A percentile compares a stretch with the other conserved stretches of the same genome.
These are phyloP conservation scores for Amanita inopinata DNA, from an alignment of 768 basidiomycete species.

Conservation along the genomic window DNA sequence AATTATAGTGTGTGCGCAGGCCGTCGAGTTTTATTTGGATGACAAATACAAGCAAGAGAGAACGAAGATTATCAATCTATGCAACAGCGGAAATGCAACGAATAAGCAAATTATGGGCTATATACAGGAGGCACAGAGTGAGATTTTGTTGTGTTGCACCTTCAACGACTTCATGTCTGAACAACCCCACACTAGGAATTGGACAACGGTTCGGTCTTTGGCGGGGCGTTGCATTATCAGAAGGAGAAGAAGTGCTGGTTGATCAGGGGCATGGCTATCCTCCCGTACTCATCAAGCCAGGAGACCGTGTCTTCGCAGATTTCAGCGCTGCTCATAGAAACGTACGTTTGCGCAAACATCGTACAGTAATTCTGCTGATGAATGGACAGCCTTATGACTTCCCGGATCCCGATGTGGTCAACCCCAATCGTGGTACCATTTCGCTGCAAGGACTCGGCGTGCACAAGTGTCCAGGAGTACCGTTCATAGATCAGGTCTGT, in stretches of 20 bases:
- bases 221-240: slow-evolving; percentile 2
- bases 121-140: slow-evolving; percentile 19
- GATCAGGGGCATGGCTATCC: slow-evolving; percentile 8
- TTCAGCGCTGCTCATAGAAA: slow-evolving; percentile 11
- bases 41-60: slow-evolving; percentile 12
- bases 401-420: slow-evolving; percentile 9
- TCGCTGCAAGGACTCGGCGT: slow-evolving; percentile 17
- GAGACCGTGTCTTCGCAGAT: slow-evolving; percentile 14
- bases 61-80: slow-evolving; percentile 14
- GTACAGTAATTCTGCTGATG: background rate
- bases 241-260: background rate
- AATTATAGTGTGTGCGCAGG: slow-evolving; percentile 15
- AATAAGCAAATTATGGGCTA: slow-evolving; percentile 16
- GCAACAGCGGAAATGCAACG: slow-evolving; percentile 8
- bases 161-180: background rate
- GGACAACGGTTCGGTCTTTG: slow-evolving; percentile 13
- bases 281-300: slow-evolving; percentile 9
- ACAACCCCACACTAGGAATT: slow-evolving; percentile 11
- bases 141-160: too few relatives aligned
- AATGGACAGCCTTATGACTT: slow-evolving; percentile 10
- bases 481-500: slow-evolving; percentile 16
- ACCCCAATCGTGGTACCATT: slow-evolving; percentile 8
- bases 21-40: slow-evolving; percentile 19
- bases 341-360: slow-evolving; percentile 12
- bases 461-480: slow-evolving; percentile 16